Percentiles rank a stretch among this genome's conserved stretches.
phyloP scores from a whole-genome alignment of 768 basidiomycete genomes.

The Tulasnella sp. region DNA sequence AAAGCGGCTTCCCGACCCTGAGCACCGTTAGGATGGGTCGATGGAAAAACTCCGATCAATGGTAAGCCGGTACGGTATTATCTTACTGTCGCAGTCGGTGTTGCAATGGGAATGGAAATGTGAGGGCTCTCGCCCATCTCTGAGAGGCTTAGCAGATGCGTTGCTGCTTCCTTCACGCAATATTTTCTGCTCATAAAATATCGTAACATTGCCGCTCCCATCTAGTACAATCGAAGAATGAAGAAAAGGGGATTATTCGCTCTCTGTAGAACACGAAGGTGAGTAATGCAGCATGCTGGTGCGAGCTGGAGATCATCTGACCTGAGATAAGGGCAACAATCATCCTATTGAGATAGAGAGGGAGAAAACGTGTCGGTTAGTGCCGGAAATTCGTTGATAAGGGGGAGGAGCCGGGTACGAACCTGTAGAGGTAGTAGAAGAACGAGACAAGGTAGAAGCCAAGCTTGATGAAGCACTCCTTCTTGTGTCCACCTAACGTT shows the following conservation, averaged over 20 bases:
- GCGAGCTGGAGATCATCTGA: background rate
- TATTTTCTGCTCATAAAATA: background rate
- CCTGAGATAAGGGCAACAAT: constrained; percentile 79
- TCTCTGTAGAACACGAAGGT: constrained; percentile 3
- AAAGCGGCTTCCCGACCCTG: no score
- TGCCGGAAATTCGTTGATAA: background rate
- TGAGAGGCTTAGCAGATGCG: background rate
- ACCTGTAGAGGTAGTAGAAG: constrained; percentile 91
- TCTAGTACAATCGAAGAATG: background rate
- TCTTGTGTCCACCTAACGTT: constrained; percentile 88
- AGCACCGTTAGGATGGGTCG: background rate
- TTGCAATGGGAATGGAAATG: background rate
- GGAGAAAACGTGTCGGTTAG: background rate
- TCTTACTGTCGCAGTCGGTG: background rate
- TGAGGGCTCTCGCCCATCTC: background rate
- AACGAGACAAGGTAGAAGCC: constrained; percentile 89
- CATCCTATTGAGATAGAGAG: constrained; percentile 50
- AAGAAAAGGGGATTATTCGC: constrained; percentile 20
- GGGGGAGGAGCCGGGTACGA: constrained; percentile 34
- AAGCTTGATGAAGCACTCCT: constrained; percentile 91
- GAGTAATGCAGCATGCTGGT: background rate
- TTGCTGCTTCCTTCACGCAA: background rate
- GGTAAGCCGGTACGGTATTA: background rate
- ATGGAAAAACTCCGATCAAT: background rate
- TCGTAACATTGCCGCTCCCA: constrained; percentile 4